phyloP scores from a whole-genome alignment of 2,329 filamentous ascomycete genomes.

The Colletotrichum liaoningense region DNA sequence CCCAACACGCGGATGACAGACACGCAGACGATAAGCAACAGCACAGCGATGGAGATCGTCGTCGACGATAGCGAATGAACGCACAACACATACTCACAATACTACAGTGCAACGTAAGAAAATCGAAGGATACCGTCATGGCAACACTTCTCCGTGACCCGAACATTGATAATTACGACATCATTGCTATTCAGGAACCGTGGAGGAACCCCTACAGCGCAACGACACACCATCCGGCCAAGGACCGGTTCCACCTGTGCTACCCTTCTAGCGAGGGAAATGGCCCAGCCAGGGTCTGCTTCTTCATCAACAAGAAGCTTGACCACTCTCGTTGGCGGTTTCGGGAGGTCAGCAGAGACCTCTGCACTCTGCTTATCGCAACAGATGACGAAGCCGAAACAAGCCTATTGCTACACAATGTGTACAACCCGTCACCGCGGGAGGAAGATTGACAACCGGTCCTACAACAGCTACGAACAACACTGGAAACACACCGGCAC shows the following conservation, averaged over 20 bases:
- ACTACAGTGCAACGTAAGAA: slow-evolving; percentile 19
- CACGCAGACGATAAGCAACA: too few relatives aligned
- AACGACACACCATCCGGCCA: slow-evolving; percentile 1
- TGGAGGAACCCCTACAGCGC: slow-evolving; percentile 5
- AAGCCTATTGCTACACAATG: too few relatives aligned
- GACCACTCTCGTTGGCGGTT: slow-evolving; percentile 4
- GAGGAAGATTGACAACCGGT: too few relatives aligned
- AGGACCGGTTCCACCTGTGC: slow-evolving; percentile 11
- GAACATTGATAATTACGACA: slow-evolving; percentile 13
- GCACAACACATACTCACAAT: slow-evolving; percentile 1
- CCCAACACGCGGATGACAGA: too few relatives aligned
- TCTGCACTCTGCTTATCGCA: too few relatives aligned
- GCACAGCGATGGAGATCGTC: background rate
- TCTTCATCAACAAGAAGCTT: slow-evolving; percentile 10
- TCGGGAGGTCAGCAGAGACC: background rate
- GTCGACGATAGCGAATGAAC: slow-evolving; percentile 8
- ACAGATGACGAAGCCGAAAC: too few relatives aligned
- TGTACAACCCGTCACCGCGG: too few relatives aligned
- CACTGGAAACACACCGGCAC: too few relatives aligned
- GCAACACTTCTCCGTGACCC: slow-evolving; percentile 17
- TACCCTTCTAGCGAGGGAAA: background rate
- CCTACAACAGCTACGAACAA: too few relatives aligned
- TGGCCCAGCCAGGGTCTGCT: background rate
- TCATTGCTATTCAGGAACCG: slow-evolving; percentile 10
- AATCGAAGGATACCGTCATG: slow-evolving; percentile 10